Conservation (phyloP, 2,329 filamentous ascomycete species). For the Davidsoniella eucalypti region DNA sequence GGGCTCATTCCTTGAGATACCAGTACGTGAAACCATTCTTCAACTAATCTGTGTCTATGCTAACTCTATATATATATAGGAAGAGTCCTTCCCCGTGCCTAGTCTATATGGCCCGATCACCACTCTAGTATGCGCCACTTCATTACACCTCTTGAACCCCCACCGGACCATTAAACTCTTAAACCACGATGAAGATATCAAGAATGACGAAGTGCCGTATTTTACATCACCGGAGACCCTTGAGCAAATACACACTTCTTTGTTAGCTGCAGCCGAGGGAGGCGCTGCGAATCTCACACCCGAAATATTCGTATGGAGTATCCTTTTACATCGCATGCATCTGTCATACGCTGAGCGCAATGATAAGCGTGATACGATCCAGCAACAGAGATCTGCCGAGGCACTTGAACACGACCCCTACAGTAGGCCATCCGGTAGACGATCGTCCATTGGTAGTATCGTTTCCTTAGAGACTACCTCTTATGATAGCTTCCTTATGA, state of each 20-base stretch:
- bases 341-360: slow-evolving; percentile 44
- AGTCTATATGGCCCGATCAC: slow-evolving; percentile 24
- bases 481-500: slow-evolving; percentile 41
- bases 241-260: slow-evolving; percentile 55
- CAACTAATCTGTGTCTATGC: not conserved
- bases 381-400: slow-evolving; percentile 42
- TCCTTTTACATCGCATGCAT: slow-evolving; percentile 56
- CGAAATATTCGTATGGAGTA: slow-evolving; percentile 64
- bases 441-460: slow-evolving; percentile 45
- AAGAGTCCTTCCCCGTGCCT: slow-evolving; percentile 8
- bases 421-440: slow-evolving; percentile 27
- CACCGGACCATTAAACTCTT: slow-evolving; percentile 39
- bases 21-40: slow-evolving; percentile 26
- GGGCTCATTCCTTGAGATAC: slow-evolving; percentile 54
- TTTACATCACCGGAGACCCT: slow-evolving; percentile 53
- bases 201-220: slow-evolving; percentile 33
- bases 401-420: slow-evolving; percentile 31
- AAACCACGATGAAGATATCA: slow-evolving; percentile 31
- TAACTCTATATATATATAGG: slow-evolving; percentile 5
- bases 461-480: slow-evolving; percentile 44
- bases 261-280: slow-evolving; percentile 41
- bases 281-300: slow-evolving; percentile 50
- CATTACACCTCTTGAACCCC: slow-evolving; percentile 55
- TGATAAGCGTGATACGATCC: slow-evolving; percentile 40
- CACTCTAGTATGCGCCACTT: slow-evolving; percentile 52